Percentiles rank a stretch among this genome's conserved stretches.
These are phyloP conservation scores for Hortiboletus rubellus DNA, from an alignment of 1,284 basidiomycete species.

Conservation along the genomic window DNA sequence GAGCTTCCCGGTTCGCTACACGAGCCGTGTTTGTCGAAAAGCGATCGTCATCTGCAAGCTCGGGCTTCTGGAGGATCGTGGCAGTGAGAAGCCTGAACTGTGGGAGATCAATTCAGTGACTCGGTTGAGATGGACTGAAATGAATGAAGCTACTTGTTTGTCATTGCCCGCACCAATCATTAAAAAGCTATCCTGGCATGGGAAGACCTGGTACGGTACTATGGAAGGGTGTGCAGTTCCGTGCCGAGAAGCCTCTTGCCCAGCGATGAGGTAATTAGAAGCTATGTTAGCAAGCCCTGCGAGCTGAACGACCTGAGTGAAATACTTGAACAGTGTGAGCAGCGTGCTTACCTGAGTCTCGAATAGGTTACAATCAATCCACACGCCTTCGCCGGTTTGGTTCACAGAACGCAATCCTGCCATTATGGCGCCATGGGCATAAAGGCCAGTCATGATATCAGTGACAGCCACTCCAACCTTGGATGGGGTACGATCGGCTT, in stretches of 20 bases:
- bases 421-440: conserved; percentile 91
- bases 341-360: conserved; percentile 67
- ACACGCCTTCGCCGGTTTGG: conserved; percentile 84
- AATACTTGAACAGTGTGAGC: conserved; percentile 9
- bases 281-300: conserved; percentile 93
- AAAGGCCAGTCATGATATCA: conserved; percentile 91
- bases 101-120: conserved; percentile 11
- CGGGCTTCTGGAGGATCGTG: conserved; percentile 59
- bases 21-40: conserved; percentile 77
- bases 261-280: conserved; percentile 89
- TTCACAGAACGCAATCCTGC: conserved; percentile 82
- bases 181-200: conserved; percentile 84
- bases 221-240: conserved; percentile 92
- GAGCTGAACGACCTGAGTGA: conserved; percentile 50
- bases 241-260: conserved; percentile 82
- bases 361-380: conserved; percentile 90
- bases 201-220: conserved; percentile 91
- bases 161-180: conserved; percentile 96
- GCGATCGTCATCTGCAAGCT: conserved; percentile 56
- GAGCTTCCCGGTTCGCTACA: conserved; percentile 72
- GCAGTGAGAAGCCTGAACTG: conserved; percentile 71
- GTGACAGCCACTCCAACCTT: conserved; percentile 93
- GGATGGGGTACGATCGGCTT: conserved; percentile 82
- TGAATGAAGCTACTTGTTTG: conserved; percentile 58
- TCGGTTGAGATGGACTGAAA: not conserved